These are phyloP conservation scores for Fusarium sp. DNA, from an alignment of 2,329 filamentous ascomycete genomes.

Conservation along the genomic window DNA sequence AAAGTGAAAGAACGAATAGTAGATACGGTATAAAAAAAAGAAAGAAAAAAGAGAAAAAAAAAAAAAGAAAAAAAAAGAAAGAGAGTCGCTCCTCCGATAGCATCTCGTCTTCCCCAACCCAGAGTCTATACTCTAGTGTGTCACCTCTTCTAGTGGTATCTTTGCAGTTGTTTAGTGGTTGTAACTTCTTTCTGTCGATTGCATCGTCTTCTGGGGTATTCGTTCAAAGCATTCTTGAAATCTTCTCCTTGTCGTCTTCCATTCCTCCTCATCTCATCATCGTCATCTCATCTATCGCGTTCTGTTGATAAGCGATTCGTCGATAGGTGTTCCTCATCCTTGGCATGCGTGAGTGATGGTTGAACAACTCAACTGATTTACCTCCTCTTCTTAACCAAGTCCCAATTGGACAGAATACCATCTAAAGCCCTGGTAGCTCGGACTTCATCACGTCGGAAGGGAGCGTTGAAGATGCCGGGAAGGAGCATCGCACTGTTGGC, in stretches of 20 bases:
- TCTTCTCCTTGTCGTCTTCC: slow-evolving; percentile 6
- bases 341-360: neutral
- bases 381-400: slow-evolving; percentile 56
- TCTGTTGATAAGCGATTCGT: neutral
- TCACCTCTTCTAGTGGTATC: slow-evolving; percentile 30
- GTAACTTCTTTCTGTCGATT: slow-evolving; percentile 15
- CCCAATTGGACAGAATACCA: slow-evolving; percentile 58
- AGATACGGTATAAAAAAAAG: slow-evolving; percentile 25
- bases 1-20: slow-evolving; percentile 39
- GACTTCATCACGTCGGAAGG: slow-evolving; percentile 66
- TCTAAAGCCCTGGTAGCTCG: slow-evolving; percentile 63
- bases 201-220: slow-evolving; percentile 12
- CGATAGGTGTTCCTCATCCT: neutral
- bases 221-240: slow-evolving; percentile 8
- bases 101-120: neutral
- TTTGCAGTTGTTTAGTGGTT: slow-evolving; percentile 8
- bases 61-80: slow-evolving; percentile 11
- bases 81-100: slow-evolving; percentile 11
- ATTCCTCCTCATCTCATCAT: neutral
- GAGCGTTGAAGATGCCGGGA: slow-evolving; percentile 67
- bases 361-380: slow-evolving; percentile 38
- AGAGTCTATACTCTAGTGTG: slow-evolving; percentile 23
- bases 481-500: slow-evolving; percentile 75
- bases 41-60: slow-evolving; percentile 4
- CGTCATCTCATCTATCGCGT: neutral